Base-by-base conservation (phyloP, 176 grass and related monocot species). In the Eremochloa ophiuroides region DNA sequence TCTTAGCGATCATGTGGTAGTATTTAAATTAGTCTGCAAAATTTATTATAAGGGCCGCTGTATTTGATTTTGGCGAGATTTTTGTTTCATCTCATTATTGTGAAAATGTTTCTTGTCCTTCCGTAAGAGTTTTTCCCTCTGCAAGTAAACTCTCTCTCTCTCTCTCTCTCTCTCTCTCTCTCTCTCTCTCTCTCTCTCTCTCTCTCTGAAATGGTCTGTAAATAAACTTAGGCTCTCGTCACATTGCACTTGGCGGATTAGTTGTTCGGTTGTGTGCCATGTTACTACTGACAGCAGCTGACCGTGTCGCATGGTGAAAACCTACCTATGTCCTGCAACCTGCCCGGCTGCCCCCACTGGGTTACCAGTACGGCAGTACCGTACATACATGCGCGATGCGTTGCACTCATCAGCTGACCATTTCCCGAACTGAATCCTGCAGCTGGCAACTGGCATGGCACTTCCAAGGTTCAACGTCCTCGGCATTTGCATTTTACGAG, bases 261-360 rank as follows among this genome's bases (percentile, higher is more conserved):
- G 87, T 75, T 88, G 50, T 65, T 83, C 80, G 58, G 74, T 88
- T 79, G 41, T 72, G 65, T n/a, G n/a, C 28, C 35, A 28, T 51
- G 35, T 35, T 23, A 42, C 39, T 64, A 22, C 27, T 44, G 27
- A 31, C 22, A 40, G 39, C 64, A 83, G 43, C 7, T 83, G 80
- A 83, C 80, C 72, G 37, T 37, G 74, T 58, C 80, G 78, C 9
- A 41, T n/a, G n/a, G n/a, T n/a, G n/a, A n/a, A n/a, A n/a, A n/a
- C 4, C n/a, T 18, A 12, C 53, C 42, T 82, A 65, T n/a, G n/a
- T n/a, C n/a, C n/a, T n/a, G n/a, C n/a, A n/a, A n/a, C n/a, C n/a
- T n/a, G n/a, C n/a, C n/a, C n/a, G n/a, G n/a, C n/a, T n/a, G n/a
- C n/a, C n/a, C n/a, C n/a, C n/a, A n/a, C n/a, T n/a, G n/a, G n/a